Evolutionary conservation across 176 grass and related monocot genomes (phyloP).

Genomic region (Pontederia crassipes): DNA sequence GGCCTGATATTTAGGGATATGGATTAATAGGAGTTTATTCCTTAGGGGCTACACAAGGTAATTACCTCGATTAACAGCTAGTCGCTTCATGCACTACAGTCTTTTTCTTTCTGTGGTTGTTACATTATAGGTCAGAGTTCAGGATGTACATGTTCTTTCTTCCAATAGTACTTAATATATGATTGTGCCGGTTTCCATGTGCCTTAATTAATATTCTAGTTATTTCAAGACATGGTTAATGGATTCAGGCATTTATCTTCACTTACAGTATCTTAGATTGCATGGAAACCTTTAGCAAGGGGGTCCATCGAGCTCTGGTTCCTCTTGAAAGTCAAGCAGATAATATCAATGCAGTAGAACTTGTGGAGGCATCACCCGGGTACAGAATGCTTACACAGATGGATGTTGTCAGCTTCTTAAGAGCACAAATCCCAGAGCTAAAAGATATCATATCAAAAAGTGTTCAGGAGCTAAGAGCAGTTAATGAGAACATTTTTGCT

Average conservation of each 20-base stretch:
- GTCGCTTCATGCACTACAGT: too few species aligned
- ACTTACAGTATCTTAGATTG: conserved; percentile 62
- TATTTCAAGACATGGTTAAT: background rate
- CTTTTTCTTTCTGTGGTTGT: too few species aligned
- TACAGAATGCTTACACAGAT: conserved; percentile 90
- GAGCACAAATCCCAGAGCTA: conserved; percentile 28
- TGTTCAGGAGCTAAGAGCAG: conserved; percentile 42
- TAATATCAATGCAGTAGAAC: conserved; percentile 40
- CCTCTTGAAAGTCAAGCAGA: conserved; percentile 58
- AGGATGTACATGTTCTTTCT: too few species aligned
- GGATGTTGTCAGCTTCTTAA: conserved; percentile 70
- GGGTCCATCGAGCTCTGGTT: conserved; percentile 75
- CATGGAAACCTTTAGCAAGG: conserved; percentile 88
- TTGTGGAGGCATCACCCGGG: conserved; percentile 49
- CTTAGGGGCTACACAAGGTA: too few species aligned
- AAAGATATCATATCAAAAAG: conserved; percentile 39
- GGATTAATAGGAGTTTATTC: too few species aligned
- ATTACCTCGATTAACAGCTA: too few species aligned
- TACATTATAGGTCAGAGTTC: too few species aligned
- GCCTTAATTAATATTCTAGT: too few species aligned
- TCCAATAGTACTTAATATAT: too few species aligned
- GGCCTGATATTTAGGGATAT: too few species aligned
- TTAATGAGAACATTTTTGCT: conserved; percentile 46
- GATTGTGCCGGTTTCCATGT: too few species aligned
- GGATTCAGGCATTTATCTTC: background rate